A percentile compares a stretch with the other conserved stretches of the same genome.
Evolutionary conservation across 768 basidiomycete genomes (phyloP).

Genomic region (Russula foetens): DNA sequence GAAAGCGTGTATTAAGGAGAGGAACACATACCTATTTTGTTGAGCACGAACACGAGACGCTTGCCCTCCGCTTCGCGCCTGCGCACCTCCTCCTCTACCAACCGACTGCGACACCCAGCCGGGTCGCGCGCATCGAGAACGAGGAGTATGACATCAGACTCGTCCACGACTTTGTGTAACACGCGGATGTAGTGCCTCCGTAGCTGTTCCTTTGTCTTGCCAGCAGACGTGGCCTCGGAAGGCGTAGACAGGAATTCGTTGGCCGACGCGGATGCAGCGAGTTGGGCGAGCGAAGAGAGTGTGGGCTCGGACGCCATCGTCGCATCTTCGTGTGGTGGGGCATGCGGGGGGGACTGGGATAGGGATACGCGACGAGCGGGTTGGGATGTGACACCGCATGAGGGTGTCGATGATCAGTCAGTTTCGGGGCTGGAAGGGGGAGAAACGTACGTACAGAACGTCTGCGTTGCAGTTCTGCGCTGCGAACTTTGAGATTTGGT

Average conservation of each 20-base stretch:
- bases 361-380: not conserved
- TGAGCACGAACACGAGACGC: conserved; percentile 88
- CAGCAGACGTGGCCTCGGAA: conserved; percentile 22
- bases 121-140: conserved; percentile 94
- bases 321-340: conserved; percentile 39
- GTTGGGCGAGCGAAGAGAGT: conserved; percentile 47
- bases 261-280: conserved; percentile 33
- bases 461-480: conserved; percentile 41
- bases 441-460: conserved; percentile 30
- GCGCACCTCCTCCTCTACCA: conserved; percentile 92
- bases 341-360: conserved; percentile 1
- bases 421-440: not conserved
- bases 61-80: conserved; percentile 83
- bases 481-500: conserved; percentile 57
- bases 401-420: not conserved
- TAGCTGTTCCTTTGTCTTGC: conserved; percentile 60
- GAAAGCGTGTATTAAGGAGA: not conserved
- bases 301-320: conserved; percentile 72
- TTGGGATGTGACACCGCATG: not conserved
- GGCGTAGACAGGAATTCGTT: conserved; percentile 30
- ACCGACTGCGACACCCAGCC: conserved; percentile 81
- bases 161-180: conserved; percentile 87
- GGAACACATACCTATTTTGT: conserved; percentile 76
- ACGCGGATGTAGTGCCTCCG: conserved; percentile 69
- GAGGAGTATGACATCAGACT: conserved; percentile 84